Conservation (phyloP, 2,329 filamentous ascomycete genomes). For the Fusarium sp. region DNA sequence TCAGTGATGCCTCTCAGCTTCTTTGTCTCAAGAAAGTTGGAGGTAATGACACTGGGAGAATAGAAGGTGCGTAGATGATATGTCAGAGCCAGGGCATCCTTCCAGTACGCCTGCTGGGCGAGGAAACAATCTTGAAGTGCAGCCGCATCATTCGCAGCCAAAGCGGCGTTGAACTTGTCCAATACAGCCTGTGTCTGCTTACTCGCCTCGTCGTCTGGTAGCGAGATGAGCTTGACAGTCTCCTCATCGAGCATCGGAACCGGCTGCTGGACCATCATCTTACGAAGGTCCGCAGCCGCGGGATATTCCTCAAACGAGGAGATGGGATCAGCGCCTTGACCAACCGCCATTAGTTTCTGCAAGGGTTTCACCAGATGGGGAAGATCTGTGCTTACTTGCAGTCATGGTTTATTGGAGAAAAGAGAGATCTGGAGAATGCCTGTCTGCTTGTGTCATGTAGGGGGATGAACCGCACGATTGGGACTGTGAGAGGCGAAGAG, state of each 20-base stretch:
- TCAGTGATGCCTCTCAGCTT: background rate
- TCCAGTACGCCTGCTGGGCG: slow-evolving; percentile 33
- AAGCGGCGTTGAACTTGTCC: slow-evolving; percentile 7
- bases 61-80: slow-evolving; percentile 37
- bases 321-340: background rate
- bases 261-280: slow-evolving; percentile 21
- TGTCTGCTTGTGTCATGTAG: too few relatives aligned
- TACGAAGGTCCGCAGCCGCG: slow-evolving; percentile 2
- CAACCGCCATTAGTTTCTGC: background rate
- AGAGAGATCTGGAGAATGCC: background rate
- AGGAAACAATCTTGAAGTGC: slow-evolving; percentile 23
- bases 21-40: slow-evolving; percentile 1
- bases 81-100: slow-evolving; percentile 32
- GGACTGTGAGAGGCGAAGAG: too few relatives aligned
- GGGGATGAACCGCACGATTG: too few relatives aligned
- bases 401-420: background rate
- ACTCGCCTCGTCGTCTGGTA: background rate
- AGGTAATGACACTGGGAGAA: background rate
- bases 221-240: background rate
- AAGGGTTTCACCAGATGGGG: background rate
- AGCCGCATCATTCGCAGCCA: background rate
- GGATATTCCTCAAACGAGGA: slow-evolving; percentile 11
- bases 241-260: slow-evolving; percentile 1
- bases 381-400: background rate
- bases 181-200: slow-evolving; percentile 1